phyloP scores from a whole-genome alignment of 225 moss, liverwort and hornwort species.

The Ulota crispa region DNA sequence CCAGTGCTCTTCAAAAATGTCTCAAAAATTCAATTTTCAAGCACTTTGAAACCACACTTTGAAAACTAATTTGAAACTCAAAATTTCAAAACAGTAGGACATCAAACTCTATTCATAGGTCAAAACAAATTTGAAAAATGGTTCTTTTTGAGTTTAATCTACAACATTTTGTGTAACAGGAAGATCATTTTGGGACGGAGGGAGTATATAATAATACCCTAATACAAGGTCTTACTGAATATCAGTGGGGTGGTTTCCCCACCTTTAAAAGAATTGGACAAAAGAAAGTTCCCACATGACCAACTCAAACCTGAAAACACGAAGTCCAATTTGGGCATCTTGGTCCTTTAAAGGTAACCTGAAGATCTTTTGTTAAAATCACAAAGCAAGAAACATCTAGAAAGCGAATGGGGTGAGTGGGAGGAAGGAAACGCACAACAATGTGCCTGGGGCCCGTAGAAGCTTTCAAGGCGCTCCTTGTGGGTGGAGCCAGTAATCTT shows the following conservation, averaged over 20 bases:
- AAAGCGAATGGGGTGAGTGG: not conserved
- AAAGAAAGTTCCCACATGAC: not conserved
- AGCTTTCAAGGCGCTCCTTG: slow-evolving; percentile 88
- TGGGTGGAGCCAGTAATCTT: slow-evolving; percentile 79
- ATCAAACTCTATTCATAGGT: too few relatives aligned
- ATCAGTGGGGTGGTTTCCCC: not conserved
- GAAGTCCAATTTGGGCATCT: not conserved
- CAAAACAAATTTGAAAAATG: too few relatives aligned
- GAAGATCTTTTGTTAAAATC: not conserved
- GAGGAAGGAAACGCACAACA: slow-evolving; percentile 44
- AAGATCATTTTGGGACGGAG: too few relatives aligned
- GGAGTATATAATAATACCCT: not conserved
- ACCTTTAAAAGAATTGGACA: not conserved
- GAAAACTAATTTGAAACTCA: too few relatives aligned
- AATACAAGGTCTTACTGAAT: too few relatives aligned
- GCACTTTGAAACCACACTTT: too few relatives aligned
- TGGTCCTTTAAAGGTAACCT: not conserved
- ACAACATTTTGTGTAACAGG: too few relatives aligned
- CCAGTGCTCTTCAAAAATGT: too few relatives aligned
- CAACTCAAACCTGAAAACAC: not conserved
- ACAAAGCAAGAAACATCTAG: not conserved
- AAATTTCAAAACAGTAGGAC: too few relatives aligned
- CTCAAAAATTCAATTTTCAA: too few relatives aligned
- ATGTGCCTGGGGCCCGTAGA: slow-evolving; percentile 88
- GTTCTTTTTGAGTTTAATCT: too few relatives aligned